Evolutionary conservation across 2,329 filamentous ascomycete genomes (phyloP).

Genomic region (Nothopassalora personata): DNA sequence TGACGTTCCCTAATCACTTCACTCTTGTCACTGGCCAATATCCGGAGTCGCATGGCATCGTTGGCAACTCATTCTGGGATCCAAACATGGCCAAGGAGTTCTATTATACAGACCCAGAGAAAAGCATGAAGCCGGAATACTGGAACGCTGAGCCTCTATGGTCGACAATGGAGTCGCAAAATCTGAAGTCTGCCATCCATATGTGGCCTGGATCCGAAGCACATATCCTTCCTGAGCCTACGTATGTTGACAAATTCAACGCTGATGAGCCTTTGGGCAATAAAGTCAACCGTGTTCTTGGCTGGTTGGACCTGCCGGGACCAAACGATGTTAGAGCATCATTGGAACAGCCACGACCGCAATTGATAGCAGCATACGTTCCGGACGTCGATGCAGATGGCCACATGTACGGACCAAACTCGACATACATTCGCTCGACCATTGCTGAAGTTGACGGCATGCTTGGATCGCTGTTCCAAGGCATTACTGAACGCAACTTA

Average conservation of each 20-base stretch:
- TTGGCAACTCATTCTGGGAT: slow-evolving; percentile 95
- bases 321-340: slow-evolving; percentile 49
- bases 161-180: slow-evolving; percentile 82
- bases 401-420: slow-evolving; percentile 87
- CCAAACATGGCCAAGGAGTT: slow-evolving; percentile 71
- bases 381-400: slow-evolving; percentile 86
- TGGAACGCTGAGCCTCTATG: slow-evolving; percentile 93
- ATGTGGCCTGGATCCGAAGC: slow-evolving; percentile 99
- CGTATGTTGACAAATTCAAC: slow-evolving; percentile 80
- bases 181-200: slow-evolving; percentile 75
- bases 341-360: slow-evolving; percentile 59
- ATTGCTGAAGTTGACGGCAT: slow-evolving; percentile 78
- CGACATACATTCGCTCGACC: slow-evolving; percentile 76
- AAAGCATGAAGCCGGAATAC: slow-evolving; percentile 82
- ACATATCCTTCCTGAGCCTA: slow-evolving; percentile 70
- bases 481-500: slow-evolving; percentile 74
- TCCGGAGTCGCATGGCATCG: slow-evolving; percentile 86
- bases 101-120: slow-evolving; percentile 71
- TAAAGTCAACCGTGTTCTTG: slow-evolving; percentile 75
- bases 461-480: slow-evolving; percentile 69
- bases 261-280: slow-evolving; percentile 64
- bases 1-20: slow-evolving; percentile 94
- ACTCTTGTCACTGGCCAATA: slow-evolving; percentile 88
- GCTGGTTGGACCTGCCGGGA: slow-evolving; percentile 79
- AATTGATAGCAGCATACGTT: slow-evolving; percentile 90